Conservation (phyloP, 805 yeast genomes). For the Blastobotrys peoriensis region DNA sequence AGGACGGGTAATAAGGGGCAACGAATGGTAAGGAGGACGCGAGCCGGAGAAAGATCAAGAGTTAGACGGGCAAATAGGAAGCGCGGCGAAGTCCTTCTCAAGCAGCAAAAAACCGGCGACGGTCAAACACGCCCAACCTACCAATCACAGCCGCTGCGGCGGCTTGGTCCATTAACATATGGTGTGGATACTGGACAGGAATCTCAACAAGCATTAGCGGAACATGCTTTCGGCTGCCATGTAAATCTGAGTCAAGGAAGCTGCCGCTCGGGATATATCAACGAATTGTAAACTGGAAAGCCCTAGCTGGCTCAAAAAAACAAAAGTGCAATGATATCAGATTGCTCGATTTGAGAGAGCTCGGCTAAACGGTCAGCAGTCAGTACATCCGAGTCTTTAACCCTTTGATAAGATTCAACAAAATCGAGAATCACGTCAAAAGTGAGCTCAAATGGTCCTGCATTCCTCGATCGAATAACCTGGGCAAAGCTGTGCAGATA, state of each 20-base stretch:
- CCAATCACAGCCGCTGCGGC: too few species aligned
- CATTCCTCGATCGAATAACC: slow-evolving; percentile 6
- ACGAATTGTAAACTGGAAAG: slow-evolving; percentile 2
- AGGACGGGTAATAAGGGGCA: too few species aligned
- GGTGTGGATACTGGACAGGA: too few species aligned
- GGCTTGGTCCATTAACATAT: too few species aligned
- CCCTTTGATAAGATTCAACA: slow-evolving; percentile 1
- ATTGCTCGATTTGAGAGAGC: neutral
- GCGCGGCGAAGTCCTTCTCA: too few species aligned
- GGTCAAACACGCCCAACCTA: too few species aligned
- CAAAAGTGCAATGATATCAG: neutral
- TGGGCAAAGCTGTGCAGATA: slow-evolving; percentile 3
- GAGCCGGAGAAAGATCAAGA: too few species aligned
- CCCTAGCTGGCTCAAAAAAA: slow-evolving; percentile 4
- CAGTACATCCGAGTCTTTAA: slow-evolving; percentile 1
- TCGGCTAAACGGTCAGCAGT: neutral
- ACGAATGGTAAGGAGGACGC: too few species aligned
- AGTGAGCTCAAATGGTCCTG: slow-evolving; percentile 11
- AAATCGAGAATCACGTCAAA: slow-evolving; percentile 19
- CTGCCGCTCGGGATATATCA: neutral
- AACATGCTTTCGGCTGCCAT: slow-evolving; percentile 4
- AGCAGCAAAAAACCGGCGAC: too few species aligned
- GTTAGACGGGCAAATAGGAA: too few species aligned
- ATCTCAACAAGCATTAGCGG: slow-evolving; percentile 26
- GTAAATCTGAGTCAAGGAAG: neutral